Base-by-base conservation (phyloP, 805 yeast genomes). In the Ogataea trehalophila region DNA sequence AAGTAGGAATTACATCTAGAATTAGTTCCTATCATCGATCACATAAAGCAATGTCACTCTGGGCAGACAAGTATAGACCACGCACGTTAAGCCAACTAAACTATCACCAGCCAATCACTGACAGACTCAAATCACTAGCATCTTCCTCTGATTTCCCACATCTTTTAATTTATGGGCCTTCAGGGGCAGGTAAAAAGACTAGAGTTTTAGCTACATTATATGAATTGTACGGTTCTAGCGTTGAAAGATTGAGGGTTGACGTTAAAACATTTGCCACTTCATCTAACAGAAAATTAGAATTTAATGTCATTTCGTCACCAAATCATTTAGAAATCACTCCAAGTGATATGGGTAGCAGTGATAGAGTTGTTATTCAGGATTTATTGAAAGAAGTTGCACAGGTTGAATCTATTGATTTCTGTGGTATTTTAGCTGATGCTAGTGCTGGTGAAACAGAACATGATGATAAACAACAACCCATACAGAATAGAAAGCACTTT, bases 51-150 rank as follows among this genome's bases (percentile, higher is more conserved):
- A 91, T 91, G 97, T 85, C 97, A 6, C 76, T 94, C 65, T 94
- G 99, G 99, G 96, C 95, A 7, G 98, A 94, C 66, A 89, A 90
- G 56, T 83, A 90, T 66, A 78, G 97, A 55, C 99, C 99, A 7
- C 79, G 72, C 51, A 70, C 73, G 1, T 72, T 94, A 43, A 77
- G 74, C 2, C 74, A 73, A 23, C 72, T 94, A 41, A 80, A 83
- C 44, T 91, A 77, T 63, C 95, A 90, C 60, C 67, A 66, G 0
- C 76, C 74, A 4, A 77, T 91, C 29, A 80, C 96, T 0, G 65
- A 71, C 35, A 77, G 85, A 48, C 70, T 94, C 34, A 66, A 70
- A 41, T 47, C 49, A 4, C 60, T 62, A 49, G 79, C 85, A 0
- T 65, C 76, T 0, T 77, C 87, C 2, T 91, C 90, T 0, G 97